Evolutionary conservation across 2,329 filamentous ascomycete genomes (phyloP).

Genomic region (Aspergillus pseudotamarii): DNA sequence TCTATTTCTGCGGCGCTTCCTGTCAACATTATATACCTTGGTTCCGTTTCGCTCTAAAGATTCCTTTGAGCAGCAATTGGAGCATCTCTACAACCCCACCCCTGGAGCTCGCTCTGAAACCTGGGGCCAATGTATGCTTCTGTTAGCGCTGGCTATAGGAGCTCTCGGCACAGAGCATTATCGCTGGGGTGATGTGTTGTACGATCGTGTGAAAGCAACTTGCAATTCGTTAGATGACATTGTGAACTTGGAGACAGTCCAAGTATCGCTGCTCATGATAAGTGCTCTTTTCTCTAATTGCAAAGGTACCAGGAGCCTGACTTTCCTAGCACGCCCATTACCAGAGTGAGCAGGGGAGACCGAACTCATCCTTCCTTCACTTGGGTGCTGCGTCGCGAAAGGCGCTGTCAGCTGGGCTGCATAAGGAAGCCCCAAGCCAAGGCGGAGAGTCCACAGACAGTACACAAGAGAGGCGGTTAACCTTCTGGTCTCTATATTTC

Average conservation of each 20-base stretch:
- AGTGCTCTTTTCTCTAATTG: slow-evolving; percentile 26
- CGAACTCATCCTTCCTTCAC: slow-evolving; percentile 48
- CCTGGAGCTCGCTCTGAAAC: slow-evolving; percentile 37
- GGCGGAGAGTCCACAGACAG: slow-evolving; percentile 36
- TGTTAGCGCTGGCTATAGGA: slow-evolving; percentile 42
- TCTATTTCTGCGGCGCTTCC: slow-evolving; percentile 43
- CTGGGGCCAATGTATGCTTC: slow-evolving; percentile 40
- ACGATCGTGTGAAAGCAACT: slow-evolving; percentile 47
- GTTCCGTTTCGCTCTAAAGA: slow-evolving; percentile 41
- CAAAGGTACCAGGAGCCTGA: neutral
- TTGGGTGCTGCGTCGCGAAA: slow-evolving; percentile 46
- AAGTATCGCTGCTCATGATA: slow-evolving; percentile 51
- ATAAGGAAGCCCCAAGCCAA: slow-evolving; percentile 44
- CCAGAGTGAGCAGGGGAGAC: slow-evolving; percentile 48
- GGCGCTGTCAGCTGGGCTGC: slow-evolving; percentile 48
- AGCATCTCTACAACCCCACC: slow-evolving; percentile 37
- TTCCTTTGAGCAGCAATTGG: slow-evolving; percentile 39
- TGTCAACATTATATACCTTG: slow-evolving; percentile 46
- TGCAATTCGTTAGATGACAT: slow-evolving; percentile 45
- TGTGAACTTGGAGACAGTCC: slow-evolving; percentile 49
- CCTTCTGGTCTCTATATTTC: slow-evolving; percentile 46
- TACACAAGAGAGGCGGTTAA: slow-evolving; percentile 41
- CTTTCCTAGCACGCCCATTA: slow-evolving; percentile 41
- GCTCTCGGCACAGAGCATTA: slow-evolving; percentile 44
- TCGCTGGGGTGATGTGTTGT: slow-evolving; percentile 45